Percentiles rank a stretch among this genome's conserved stretches.
These are phyloP conservation scores for Dujonia santamariae DNA, from an alignment of 1,139 yeast genomes.

Conservation along the genomic window DNA sequence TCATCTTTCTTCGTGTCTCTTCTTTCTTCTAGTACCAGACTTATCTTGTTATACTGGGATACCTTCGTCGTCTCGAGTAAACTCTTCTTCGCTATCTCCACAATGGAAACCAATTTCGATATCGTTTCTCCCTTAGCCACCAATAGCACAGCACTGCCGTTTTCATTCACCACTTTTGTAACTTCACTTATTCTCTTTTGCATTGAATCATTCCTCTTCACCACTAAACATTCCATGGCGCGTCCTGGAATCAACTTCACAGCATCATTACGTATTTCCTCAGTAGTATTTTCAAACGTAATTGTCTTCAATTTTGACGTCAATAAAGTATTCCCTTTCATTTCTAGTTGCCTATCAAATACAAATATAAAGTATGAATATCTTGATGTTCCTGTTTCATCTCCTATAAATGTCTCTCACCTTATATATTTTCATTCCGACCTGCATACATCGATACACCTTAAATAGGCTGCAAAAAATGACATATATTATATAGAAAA, in stretches of 20 bases:
- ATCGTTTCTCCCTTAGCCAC: conserved; percentile 18
- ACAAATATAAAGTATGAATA: not conserved
- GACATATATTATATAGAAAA: too few relatives aligned
- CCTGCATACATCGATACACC: too few relatives aligned
- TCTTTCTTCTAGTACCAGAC: conserved; percentile 2
- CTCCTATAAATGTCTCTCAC: too few relatives aligned
- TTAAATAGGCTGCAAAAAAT: too few relatives aligned
- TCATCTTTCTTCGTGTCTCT: not conserved
- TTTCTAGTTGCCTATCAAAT: not conserved
- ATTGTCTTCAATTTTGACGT: not conserved
- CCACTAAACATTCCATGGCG: too few relatives aligned
- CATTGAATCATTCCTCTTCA: conserved; percentile 25
- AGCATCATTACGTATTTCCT: conserved; percentile 1
- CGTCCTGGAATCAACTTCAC: not conserved
- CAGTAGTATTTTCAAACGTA: not conserved
- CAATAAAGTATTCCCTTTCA: not conserved
- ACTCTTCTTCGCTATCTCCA: conserved; percentile 25
- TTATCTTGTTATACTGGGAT: conserved; percentile 6
- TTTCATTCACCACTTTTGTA: conserved; percentile 9
- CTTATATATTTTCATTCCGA: too few relatives aligned
- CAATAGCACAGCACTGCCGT: conserved; percentile 13
- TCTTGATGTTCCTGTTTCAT: too few relatives aligned
- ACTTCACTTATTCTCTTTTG: conserved; percentile 18
- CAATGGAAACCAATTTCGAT: conserved; percentile 23
- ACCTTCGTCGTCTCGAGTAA: too few relatives aligned